Percentiles rank a stretch among this genome's conserved stretches.
phyloP scores from a whole-genome alignment of 371 early-diverging fungal species.

The Haplosporangium sp. region DNA sequence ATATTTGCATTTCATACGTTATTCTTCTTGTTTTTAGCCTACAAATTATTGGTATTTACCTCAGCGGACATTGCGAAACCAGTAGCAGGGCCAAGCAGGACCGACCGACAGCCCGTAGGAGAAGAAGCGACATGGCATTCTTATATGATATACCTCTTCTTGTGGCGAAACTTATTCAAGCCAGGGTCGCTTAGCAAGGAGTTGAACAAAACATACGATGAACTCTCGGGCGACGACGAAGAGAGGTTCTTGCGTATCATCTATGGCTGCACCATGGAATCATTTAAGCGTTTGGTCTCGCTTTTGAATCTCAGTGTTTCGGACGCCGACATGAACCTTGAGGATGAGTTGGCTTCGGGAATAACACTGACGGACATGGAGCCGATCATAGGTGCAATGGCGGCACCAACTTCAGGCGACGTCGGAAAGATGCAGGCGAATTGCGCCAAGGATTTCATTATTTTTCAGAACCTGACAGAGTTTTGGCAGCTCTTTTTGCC shows the following conservation, averaged over 20 bases:
- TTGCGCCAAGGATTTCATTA: constrained; percentile 72
- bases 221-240: constrained; percentile 15
- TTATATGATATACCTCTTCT: constrained; percentile 34
- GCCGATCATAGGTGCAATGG: constrained; percentile 1
- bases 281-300: constrained; percentile 35
- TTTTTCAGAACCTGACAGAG: constrained; percentile 76
- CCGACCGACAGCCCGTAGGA: not conserved
- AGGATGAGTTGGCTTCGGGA: constrained; percentile 7
- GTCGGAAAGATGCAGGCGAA: constrained; percentile 62
- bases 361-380: constrained; percentile 8
- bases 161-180: constrained; percentile 48
- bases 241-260: constrained; percentile 22
- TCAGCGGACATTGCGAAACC: constrained; percentile 56
- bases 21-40: constrained; percentile 56
- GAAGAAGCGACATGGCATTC: constrained; percentile 31
- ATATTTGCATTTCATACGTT: not conserved
- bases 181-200: constrained; percentile 32
- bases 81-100: not conserved
- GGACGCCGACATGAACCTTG: constrained; percentile 22
- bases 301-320: constrained; percentile 47
- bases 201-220: constrained; percentile 11
- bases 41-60: constrained; percentile 68
- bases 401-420: constrained; percentile 53
- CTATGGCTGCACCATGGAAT: constrained; percentile 45
- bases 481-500: constrained; percentile 74